Percentiles rank a stretch among this genome's conserved stretches.
These are phyloP conservation scores for Phytophthora palmivora DNA, from an alignment of 352 stramenopile species.

Conservation along the genomic window DNA sequence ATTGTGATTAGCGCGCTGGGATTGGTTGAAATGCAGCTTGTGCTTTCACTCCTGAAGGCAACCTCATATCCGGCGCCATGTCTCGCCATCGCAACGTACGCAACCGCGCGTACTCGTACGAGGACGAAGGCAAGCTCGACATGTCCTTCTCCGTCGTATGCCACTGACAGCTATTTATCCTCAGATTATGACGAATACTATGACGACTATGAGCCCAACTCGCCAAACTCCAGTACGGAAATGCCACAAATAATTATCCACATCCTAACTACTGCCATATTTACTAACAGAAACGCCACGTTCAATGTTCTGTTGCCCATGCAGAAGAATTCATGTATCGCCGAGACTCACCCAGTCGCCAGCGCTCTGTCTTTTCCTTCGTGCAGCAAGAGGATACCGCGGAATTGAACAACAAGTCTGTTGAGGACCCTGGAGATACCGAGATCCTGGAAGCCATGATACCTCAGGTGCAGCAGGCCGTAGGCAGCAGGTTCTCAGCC, in stretches of 20 bases:
- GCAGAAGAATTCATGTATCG: slow-evolving; percentile 86
- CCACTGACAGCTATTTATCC: background rate
- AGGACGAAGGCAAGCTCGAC: slow-evolving; percentile 72
- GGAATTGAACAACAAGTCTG: background rate
- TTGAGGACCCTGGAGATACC: slow-evolving; percentile 49
- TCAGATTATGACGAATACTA: slow-evolving; percentile 83
- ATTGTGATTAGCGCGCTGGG: too few species aligned
- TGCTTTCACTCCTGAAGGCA: too few species aligned
- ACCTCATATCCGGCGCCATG: slow-evolving; percentile 47
- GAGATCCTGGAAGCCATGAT: slow-evolving; percentile 67
- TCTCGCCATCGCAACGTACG: slow-evolving; percentile 87
- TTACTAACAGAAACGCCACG: slow-evolving; percentile 15
- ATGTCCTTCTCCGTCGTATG: background rate
- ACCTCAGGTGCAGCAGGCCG: slow-evolving; percentile 59
- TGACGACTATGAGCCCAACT: slow-evolving; percentile 64
- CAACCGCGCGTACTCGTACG: slow-evolving; percentile 91
- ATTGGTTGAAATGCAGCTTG: too few species aligned
- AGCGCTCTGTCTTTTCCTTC: slow-evolving; percentile 84
- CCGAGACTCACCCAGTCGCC: slow-evolving; percentile 78
- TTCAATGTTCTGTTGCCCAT: background rate
- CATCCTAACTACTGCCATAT: slow-evolving; percentile 3
- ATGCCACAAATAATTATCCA: slow-evolving; percentile 2
- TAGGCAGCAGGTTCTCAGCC: slow-evolving; percentile 62
- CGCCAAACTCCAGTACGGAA: slow-evolving; percentile 64
- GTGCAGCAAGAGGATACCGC: slow-evolving; percentile 54